These are phyloP conservation scores for Arthroderma uncinatum DNA, from an alignment of 2,329 filamentous ascomycete species.

Conservation along the genomic window DNA sequence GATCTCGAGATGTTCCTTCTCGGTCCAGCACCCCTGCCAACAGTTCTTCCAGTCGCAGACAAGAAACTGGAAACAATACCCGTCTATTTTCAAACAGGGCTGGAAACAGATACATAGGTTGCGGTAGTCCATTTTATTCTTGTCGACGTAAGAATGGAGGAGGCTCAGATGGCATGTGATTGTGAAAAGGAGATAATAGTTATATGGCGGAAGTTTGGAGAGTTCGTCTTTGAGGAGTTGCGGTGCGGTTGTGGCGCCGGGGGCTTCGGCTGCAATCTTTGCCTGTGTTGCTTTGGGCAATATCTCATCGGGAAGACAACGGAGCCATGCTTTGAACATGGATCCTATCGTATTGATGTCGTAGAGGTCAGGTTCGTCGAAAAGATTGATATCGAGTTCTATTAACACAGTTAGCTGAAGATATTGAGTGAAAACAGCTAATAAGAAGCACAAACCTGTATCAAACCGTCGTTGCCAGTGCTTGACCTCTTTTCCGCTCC, in stretches of 20 bases:
- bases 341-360: slow-evolving; percentile 96
- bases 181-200: slow-evolving; percentile 94
- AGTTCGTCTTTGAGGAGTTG: slow-evolving; percentile 82
- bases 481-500: slow-evolving; percentile 80
- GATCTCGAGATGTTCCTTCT: slow-evolving; percentile 62
- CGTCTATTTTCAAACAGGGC: slow-evolving; percentile 91
- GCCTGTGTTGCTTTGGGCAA: slow-evolving; percentile 78
- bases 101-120: slow-evolving; percentile 96
- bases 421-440: slow-evolving; percentile 7
- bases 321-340: slow-evolving; percentile 91
- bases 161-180: slow-evolving; percentile 94
- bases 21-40: slow-evolving; percentile 92
- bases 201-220: slow-evolving; percentile 87
- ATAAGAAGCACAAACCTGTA: slow-evolving; percentile 46
- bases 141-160: slow-evolving; percentile 78
- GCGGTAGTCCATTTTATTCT: slow-evolving; percentile 97
- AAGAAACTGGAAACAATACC: slow-evolving; percentile 87
- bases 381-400: slow-evolving; percentile 84
- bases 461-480: slow-evolving; percentile 90
- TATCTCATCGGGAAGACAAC: slow-evolving; percentile 86
- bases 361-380: slow-evolving; percentile 75
- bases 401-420: slow-evolving; percentile 8
- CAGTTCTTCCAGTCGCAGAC: slow-evolving; percentile 93
- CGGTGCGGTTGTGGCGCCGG: slow-evolving; percentile 66
- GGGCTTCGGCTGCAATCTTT: slow-evolving; percentile 66